Evolutionary conservation across 768 basidiomycete genomes (phyloP), one percentile per base, ranked within the genome.

Genomic region (Lentinula detonsa): DNA sequence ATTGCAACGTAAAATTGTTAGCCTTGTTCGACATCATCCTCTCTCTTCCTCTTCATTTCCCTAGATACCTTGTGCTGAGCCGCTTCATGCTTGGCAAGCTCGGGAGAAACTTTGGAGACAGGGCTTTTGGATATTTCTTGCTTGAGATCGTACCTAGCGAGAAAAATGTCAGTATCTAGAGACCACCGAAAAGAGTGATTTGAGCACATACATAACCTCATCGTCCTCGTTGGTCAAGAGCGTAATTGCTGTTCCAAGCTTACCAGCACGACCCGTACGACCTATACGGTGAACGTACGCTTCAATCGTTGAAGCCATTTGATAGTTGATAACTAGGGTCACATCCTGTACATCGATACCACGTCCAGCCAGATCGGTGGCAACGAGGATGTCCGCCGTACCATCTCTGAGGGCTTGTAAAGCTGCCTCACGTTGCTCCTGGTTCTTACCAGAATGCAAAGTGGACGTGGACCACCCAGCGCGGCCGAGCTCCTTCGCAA

Each of bases 301-400:
- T 74, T 99, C 97, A 74, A 99, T 98, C 21, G 90, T 93, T 67
- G 84, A 85, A 5, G 95, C 85, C 96, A 98, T 98, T 76, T 97
- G 93, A 81, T 87, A 99, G 74, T 98, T 98, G 80, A 98, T 87
- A 64, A 98, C 96, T 55, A 97, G 79, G 62, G 87, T 90, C 62
- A 98, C 97, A 71, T 98, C 95, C 63, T 93, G 92, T 11, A 99
- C 96, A 74, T 99, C 97, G 73, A 98, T 98, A 82, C 97, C 97
- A 68, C 97, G 91, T 49, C 97, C 97, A 45, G 97, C 97, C 48
- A 99, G 80, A 73, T 99, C 97, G 4, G 97, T 99, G 1, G 97
- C 97, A 35, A 99, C 96, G 7, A 99, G 81, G 21, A 98, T 82
- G 70, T 95, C 88, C 18, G 89, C 81, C 57, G 94, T 87, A 55